Evolutionary conservation across 371 early-diverging fungal species (phyloP).

Genomic region (Fennellomyces sp.): DNA sequence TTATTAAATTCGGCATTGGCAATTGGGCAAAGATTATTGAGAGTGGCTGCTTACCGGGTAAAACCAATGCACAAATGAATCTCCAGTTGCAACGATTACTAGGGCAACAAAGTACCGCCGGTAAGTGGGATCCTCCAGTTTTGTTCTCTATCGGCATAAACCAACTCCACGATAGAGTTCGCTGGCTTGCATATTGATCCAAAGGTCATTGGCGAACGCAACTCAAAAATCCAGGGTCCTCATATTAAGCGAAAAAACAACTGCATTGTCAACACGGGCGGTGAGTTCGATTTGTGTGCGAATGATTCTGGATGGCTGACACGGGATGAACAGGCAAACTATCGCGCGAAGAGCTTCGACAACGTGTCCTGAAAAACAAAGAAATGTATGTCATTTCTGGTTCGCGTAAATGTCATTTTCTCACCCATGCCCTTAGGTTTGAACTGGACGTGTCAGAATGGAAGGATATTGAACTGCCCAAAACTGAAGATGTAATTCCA

Average conservation of each 20-base stretch:
- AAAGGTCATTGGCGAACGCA: slow-evolving; percentile 77
- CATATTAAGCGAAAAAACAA: slow-evolving; percentile 88
- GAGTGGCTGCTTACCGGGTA: slow-evolving; percentile 81
- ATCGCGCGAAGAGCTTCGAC: slow-evolving; percentile 74
- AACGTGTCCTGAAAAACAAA: slow-evolving; percentile 70
- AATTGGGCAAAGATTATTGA: slow-evolving; percentile 95
- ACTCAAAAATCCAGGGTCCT: slow-evolving; percentile 79
- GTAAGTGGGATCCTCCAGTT: slow-evolving; percentile 29
- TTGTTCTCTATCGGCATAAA: background rate
- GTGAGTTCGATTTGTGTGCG: slow-evolving; percentile 40
- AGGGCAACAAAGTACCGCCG: slow-evolving; percentile 92
- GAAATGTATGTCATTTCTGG: slow-evolving; percentile 53
- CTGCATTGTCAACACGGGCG: slow-evolving; percentile 88
- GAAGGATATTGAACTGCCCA: slow-evolving; percentile 67
- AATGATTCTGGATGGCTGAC: too few relatives aligned
- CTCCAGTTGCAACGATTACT: slow-evolving; percentile 90
- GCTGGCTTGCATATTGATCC: slow-evolving; percentile 91
- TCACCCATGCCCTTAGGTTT: slow-evolving; percentile 41
- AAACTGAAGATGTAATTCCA: slow-evolving; percentile 66
- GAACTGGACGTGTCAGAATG: slow-evolving; percentile 73
- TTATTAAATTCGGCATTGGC: slow-evolving; percentile 90
- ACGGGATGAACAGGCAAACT: slow-evolving; percentile 72
- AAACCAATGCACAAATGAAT: slow-evolving; percentile 95
- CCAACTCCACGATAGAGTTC: slow-evolving; percentile 65
- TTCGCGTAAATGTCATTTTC: background rate